phyloP scores from a whole-genome alignment of 1,139 yeast genomes.

The Magnusiomyces ingens region DNA sequence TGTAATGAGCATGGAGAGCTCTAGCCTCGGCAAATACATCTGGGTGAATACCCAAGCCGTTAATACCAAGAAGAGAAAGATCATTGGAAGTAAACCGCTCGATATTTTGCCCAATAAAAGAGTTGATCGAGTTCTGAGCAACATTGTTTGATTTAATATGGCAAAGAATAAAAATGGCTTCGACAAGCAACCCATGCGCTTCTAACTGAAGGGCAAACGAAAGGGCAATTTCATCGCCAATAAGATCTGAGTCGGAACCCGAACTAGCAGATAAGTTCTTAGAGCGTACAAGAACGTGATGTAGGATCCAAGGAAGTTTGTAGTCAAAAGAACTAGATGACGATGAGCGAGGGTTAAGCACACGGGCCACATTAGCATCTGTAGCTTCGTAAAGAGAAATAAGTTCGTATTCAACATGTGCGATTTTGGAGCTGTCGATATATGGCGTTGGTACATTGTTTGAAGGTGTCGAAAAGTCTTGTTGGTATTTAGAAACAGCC shows the following conservation, averaged over 20 bases:
- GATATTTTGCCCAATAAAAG: slow-evolving; percentile 45
- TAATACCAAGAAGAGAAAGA: slow-evolving; percentile 36
- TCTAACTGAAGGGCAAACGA: slow-evolving; percentile 51
- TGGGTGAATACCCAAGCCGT: slow-evolving; percentile 24
- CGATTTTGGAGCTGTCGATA: slow-evolving; percentile 24
- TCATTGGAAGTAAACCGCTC: slow-evolving; percentile 33
- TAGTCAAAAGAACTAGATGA: slow-evolving; percentile 26
- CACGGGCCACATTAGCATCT: slow-evolving; percentile 23
- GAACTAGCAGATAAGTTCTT: slow-evolving; percentile 16
- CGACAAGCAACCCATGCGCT: slow-evolving; percentile 45
- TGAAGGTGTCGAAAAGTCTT: slow-evolving; percentile 22
- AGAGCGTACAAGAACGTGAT: slow-evolving; percentile 37
- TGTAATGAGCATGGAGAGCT: slow-evolving; percentile 36
- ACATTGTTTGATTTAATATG: slow-evolving; percentile 44
- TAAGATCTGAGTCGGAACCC: slow-evolving; percentile 8
- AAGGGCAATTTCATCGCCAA: slow-evolving; percentile 44
- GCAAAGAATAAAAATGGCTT: slow-evolving; percentile 54
- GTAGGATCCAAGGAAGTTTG: slow-evolving; percentile 51
- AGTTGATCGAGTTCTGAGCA: slow-evolving; percentile 39
- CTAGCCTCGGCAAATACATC: slow-evolving; percentile 23
- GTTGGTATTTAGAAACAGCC: slow-evolving; percentile 31
- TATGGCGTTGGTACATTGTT: slow-evolving; percentile 23
- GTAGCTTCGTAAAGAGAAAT: slow-evolving; percentile 41
- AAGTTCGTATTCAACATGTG: slow-evolving; percentile 27
- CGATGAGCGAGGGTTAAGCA: slow-evolving; percentile 16